Evolutionary conservation across 2,329 filamentous ascomycete genomes (phyloP).

Genomic region (Ampelomyces quisqualis): DNA sequence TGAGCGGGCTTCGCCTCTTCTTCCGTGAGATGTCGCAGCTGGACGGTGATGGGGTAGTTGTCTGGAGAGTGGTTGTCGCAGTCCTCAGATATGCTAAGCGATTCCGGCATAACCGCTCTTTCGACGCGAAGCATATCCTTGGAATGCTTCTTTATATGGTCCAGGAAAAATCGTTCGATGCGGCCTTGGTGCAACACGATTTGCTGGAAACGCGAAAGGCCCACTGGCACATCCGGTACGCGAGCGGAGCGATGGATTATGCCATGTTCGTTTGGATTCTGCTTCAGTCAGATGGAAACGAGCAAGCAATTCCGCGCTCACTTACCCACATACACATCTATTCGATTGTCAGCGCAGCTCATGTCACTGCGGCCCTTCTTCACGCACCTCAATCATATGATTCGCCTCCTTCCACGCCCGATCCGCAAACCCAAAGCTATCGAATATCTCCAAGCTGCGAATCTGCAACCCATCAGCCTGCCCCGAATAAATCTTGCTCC

Average conservation of each 20-base stretch:
- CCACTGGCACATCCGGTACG: constrained; percentile 63
- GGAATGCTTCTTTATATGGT: constrained; percentile 58
- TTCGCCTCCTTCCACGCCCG: constrained; percentile 66
- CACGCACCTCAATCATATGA: constrained; percentile 64
- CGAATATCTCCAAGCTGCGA: constrained; percentile 49
- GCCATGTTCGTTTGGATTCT: constrained; percentile 63
- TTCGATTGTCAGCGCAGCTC: constrained; percentile 17
- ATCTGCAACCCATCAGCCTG: constrained; percentile 48
- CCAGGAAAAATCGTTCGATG: constrained; percentile 67
- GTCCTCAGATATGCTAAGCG: constrained; percentile 56
- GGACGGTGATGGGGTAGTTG: constrained; percentile 62
- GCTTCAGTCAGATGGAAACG: neutral
- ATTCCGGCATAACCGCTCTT: constrained; percentile 59
- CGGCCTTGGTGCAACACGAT: constrained; percentile 70
- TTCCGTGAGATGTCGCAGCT: constrained; percentile 58
- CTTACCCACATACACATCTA: constrained; percentile 45
- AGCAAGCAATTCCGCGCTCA: neutral
- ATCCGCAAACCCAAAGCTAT: constrained; percentile 68
- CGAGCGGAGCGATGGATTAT: constrained; percentile 59
- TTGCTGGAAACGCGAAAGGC: constrained; percentile 64
- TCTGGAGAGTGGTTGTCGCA: constrained; percentile 48
- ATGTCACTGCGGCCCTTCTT: neutral
- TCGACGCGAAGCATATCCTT: constrained; percentile 57
- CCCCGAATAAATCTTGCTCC: constrained; percentile 45
- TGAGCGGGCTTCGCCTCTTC: constrained; percentile 58